These are phyloP conservation scores for Leccinum uliginosum DNA, from an alignment of 768 basidiomycete genomes.

Conservation along the genomic window DNA sequence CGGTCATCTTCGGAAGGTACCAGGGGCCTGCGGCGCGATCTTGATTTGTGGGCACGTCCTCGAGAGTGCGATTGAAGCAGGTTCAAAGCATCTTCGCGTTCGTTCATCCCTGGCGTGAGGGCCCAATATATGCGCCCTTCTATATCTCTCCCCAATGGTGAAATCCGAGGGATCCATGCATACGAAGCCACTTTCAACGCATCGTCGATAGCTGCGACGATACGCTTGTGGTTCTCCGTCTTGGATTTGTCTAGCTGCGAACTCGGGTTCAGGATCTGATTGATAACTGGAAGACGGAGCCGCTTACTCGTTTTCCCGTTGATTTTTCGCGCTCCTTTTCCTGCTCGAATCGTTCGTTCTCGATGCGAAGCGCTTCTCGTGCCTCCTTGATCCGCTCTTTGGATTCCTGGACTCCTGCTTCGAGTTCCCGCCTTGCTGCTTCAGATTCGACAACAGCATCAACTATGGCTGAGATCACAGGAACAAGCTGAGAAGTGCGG, in stretches of 20 bases:
- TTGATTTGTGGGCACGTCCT: slow-evolving; percentile 29
- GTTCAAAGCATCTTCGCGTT: slow-evolving; percentile 47
- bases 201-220: slow-evolving; percentile 48
- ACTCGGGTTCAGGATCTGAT: slow-evolving; percentile 1
- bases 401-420: slow-evolving; percentile 48
- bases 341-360: slow-evolving; percentile 28
- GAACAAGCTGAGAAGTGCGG: slow-evolving; percentile 59
- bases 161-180: slow-evolving; percentile 49
- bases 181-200: slow-evolving; percentile 46
- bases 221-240: slow-evolving; percentile 46
- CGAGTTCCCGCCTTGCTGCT: slow-evolving; percentile 55
- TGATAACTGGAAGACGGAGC: background rate
- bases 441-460: slow-evolving; percentile 45
- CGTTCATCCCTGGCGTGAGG: slow-evolving; percentile 53
- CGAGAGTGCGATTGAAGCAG: slow-evolving; percentile 22
- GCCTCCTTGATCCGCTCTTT: slow-evolving; percentile 51
- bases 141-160: slow-evolving; percentile 60
- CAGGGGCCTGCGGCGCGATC: slow-evolving; percentile 38
- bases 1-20: slow-evolving; percentile 46
- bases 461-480: slow-evolving; percentile 58
- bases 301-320: slow-evolving; percentile 24
- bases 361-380: slow-evolving; percentile 41
- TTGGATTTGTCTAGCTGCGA: slow-evolving; percentile 40
- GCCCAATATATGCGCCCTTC: slow-evolving; percentile 69
- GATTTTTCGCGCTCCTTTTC: slow-evolving; percentile 55